Percentiles rank a stretch among this genome's conserved stretches.
Evolutionary conservation across 169 alveolate species (phyloP).

Genomic region (Eimeria necatrix): DNA sequence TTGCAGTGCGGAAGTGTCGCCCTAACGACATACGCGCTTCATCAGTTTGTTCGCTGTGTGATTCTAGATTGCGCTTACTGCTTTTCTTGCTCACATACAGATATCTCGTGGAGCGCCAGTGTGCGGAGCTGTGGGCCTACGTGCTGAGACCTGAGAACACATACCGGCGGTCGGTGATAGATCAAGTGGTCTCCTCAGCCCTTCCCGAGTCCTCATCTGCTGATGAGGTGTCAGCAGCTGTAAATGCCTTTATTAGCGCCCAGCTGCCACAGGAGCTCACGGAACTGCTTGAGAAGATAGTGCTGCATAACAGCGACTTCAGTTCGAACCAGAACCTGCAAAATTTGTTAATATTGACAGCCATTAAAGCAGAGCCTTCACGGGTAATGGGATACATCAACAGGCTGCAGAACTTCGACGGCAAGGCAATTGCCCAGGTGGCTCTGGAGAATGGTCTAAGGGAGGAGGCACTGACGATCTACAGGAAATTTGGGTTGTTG

Average conservation of each 20-base stretch:
- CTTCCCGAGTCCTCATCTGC: conserved; percentile 98
- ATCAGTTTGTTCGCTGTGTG: background rate
- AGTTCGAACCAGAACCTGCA: conserved; percentile 97
- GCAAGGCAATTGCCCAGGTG: conserved; percentile 96
- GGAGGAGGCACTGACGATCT: conserved; percentile 97
- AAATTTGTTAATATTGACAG: conserved; percentile 96
- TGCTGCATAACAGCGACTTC: conserved; percentile 97
- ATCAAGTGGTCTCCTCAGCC: conserved; percentile 97
- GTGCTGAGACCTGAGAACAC: conserved; percentile 95
- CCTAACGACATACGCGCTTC: no score
- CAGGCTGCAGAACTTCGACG: conserved; percentile 98
- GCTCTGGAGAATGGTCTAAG: conserved; percentile 93
- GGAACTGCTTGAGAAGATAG: conserved; percentile 97
- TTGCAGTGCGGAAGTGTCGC: background rate
- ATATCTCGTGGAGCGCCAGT: conserved; percentile 98
- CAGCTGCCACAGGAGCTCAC: conserved; percentile 96
- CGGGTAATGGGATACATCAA: conserved; percentile 97
- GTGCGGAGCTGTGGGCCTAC: conserved; percentile 97
- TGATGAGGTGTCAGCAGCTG: conserved; percentile 97
- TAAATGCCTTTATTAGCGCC: conserved; percentile 99
- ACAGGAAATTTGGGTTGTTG: conserved; percentile 93
- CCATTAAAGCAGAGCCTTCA: conserved; percentile 94
- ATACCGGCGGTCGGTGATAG: conserved; percentile 97
- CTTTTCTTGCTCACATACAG: conserved; percentile 61
- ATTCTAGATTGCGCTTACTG: background rate